Conservation (phyloP, 2,329 filamentous ascomycete species). For the Calonectria hawksworthii region DNA sequence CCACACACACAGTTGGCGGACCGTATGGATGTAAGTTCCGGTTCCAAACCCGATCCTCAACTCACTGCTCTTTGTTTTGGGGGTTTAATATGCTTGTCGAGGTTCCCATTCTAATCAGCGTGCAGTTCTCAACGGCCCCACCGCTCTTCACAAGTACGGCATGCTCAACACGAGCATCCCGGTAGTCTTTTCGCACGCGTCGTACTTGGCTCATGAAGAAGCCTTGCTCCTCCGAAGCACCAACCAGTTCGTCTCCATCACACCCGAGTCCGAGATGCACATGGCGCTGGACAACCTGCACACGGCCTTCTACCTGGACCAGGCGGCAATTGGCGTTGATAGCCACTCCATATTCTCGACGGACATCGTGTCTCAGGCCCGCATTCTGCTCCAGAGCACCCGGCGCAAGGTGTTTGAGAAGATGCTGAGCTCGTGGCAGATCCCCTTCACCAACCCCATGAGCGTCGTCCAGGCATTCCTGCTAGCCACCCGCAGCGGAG, state of each 20-base stretch:
- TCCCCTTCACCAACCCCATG: constrained; percentile 64
- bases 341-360: constrained; percentile 66
- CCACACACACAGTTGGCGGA: constrained; percentile 58
- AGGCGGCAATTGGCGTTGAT: constrained; percentile 67
- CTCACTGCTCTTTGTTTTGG: too few species aligned
- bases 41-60: too few species aligned
- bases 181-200: constrained; percentile 66
- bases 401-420: constrained; percentile 55
- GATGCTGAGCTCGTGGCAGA: constrained; percentile 55
- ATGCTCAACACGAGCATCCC: constrained; percentile 61
- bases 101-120: not conserved
- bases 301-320: constrained; percentile 61
- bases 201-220: constrained; percentile 58
- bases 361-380: constrained; percentile 65
- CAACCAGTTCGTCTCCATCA: constrained; percentile 69
- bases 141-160: constrained; percentile 51
- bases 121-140: constrained; percentile 53
- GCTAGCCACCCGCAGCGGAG: constrained; percentile 66
- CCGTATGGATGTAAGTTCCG: constrained; percentile 48
- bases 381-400: constrained; percentile 65
- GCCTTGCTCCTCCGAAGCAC: constrained; percentile 58
- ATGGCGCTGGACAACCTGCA: constrained; percentile 65
- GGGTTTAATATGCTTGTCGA: too few species aligned
- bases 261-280: constrained; percentile 71
- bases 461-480: constrained; percentile 67